Evolutionary conservation across 2,329 filamentous ascomycete genomes (phyloP).

Genomic region (Fusarium gaditjirri): DNA sequence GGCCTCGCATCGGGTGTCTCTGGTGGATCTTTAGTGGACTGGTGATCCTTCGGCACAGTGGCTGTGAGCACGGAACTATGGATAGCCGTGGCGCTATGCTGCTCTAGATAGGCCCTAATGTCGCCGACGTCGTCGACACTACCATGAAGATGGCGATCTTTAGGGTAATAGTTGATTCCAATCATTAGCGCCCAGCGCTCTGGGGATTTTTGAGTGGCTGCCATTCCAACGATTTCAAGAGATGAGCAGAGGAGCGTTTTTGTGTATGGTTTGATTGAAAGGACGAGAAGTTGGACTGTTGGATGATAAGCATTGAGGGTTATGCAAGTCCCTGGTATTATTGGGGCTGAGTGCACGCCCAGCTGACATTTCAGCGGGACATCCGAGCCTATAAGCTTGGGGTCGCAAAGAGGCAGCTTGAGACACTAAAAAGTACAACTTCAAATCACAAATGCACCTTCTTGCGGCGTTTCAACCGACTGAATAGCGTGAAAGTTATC

Average conservation of each 20-base stretch:
- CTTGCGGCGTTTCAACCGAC: neutral
- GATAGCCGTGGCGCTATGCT: neutral
- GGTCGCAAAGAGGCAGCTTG: neutral
- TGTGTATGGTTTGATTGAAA: rapidly evolving
- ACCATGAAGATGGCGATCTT: neutral
- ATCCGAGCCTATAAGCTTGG: neutral
- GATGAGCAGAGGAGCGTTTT: rapidly evolving
- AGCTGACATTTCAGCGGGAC: neutral
- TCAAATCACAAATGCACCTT: neutral
- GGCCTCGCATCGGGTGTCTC: neutral
- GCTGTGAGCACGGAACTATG: neutral
- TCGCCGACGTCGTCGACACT: neutral
- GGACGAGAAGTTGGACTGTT: neutral
- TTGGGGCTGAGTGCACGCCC: neutral
- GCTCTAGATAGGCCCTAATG: neutral
- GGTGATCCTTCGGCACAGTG: neutral
- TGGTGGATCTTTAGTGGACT: neutral
- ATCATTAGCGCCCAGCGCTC: neutral
- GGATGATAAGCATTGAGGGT: neutral
- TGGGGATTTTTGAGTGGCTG: neutral
- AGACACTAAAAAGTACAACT: neutral
- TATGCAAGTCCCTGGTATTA: neutral
- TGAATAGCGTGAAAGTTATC: rapidly evolving
- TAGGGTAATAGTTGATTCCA: neutral
- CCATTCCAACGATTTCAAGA: rapidly evolving